Evolutionary conservation across 306 rosid genomes (phyloP).

Genomic region (Trifolium dubium): DNA sequence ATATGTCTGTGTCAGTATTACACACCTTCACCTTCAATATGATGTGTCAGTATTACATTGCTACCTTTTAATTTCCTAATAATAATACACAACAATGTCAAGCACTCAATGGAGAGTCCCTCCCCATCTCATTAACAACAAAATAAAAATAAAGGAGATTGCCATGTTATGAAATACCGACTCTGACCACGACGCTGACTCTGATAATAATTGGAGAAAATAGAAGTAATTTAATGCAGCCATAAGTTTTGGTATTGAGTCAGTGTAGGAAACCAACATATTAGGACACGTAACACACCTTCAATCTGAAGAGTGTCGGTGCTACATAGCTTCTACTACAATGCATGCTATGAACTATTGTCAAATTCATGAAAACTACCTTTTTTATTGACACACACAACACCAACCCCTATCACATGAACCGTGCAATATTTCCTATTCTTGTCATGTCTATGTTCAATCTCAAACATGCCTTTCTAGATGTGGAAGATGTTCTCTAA

Average conservation of each 20-base stretch:
- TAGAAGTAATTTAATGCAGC: neutral
- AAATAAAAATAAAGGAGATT: neutral
- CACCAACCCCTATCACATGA: conserved; percentile 72
- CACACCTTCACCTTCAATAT: no score
- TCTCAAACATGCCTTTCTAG: conserved; percentile 82
- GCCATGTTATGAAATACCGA: neutral
- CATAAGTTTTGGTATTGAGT: neutral
- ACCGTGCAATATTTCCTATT: conserved; percentile 80
- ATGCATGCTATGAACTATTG: conserved; percentile 7
- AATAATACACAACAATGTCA: no score
- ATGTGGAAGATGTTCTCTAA: conserved; percentile 35
- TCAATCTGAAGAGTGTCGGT: neutral
- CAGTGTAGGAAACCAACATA: neutral
- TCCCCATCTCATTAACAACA: no score
- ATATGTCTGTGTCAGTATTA: no score
- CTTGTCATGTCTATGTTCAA: conserved; percentile 80
- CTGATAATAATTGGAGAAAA: neutral
- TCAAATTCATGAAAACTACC: conserved; percentile 22
- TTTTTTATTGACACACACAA: neutral
- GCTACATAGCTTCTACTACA: neutral
- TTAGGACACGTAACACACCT: neutral
- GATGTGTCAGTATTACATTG: no score
- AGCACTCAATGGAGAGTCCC: no score
- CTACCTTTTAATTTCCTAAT: no score
- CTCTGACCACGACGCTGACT: neutral